A percentile compares a stretch with the other conserved stretches of the same genome.
phyloP scores from a whole-genome alignment of 768 basidiomycete species.

The Pisolithus marmoratus region DNA sequence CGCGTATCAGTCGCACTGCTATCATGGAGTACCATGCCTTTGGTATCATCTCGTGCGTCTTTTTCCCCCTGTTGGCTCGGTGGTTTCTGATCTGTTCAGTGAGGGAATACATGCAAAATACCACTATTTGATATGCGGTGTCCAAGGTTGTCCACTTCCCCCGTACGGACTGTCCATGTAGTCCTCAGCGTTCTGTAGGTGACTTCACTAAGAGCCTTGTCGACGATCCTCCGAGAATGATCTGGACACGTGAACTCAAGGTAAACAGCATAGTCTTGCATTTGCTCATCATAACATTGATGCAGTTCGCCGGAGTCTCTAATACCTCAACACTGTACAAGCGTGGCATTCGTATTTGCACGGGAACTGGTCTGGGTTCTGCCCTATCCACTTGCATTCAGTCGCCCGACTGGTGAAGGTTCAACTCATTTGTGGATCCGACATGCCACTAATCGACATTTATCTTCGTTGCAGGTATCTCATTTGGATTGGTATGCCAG shows the following conservation, averaged over 20 bases:
- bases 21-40: constrained; percentile 83
- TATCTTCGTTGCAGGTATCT: constrained; percentile 47
- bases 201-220: constrained; percentile 76
- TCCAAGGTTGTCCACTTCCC: constrained; percentile 43
- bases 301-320: constrained; percentile 70
- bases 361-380: constrained; percentile 76
- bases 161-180: not conserved
- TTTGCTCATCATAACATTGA: constrained; percentile 5
- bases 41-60: constrained; percentile 64
- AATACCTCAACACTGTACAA: constrained; percentile 78
- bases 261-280: constrained; percentile 25
- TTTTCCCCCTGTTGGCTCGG: not conserved
- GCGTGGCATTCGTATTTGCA: constrained; percentile 76
- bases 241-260: constrained; percentile 82
- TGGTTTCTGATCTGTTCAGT: constrained; percentile 30
- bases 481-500: constrained; percentile 63
- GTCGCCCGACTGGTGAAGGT: constrained; percentile 57
- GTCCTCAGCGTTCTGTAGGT: constrained; percentile 29
- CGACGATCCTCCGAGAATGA: constrained; percentile 56
- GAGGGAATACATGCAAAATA: constrained; percentile 69
- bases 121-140: constrained; percentile 79
- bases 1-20: constrained; percentile 64
- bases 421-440: constrained; percentile 1
- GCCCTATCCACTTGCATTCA: constrained; percentile 77
- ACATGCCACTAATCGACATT: constrained; percentile 1